Evolutionary conservation across 2,329 filamentous ascomycete genomes (phyloP).

Genomic region (Paecilomyces fulvus): DNA sequence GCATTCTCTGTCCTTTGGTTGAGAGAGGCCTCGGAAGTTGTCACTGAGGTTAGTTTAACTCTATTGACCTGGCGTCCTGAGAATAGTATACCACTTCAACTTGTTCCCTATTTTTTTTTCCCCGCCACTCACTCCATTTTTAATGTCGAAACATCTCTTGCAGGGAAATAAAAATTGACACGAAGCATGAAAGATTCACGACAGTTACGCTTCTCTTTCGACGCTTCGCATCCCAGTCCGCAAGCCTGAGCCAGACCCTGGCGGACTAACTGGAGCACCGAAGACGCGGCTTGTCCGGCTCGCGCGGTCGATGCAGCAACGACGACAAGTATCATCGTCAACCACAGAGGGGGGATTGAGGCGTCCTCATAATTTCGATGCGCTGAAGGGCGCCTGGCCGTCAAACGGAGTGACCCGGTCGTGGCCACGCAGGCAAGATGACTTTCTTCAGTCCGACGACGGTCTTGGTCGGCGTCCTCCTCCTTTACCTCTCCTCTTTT

Average conservation of each 20-base stretch:
- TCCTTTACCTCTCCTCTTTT: constrained; percentile 85
- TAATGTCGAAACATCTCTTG: neutral
- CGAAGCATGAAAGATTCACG: constrained; percentile 11
- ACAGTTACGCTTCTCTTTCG: constrained; percentile 5
- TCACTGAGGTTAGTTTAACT: neutral
- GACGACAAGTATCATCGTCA: neutral
- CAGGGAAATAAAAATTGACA: neutral
- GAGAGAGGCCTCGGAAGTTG: neutral
- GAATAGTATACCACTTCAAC: neutral
- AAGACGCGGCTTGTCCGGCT: neutral
- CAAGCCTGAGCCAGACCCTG: constrained; percentile 8
- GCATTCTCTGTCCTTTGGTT: neutral
- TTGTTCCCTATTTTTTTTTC: neutral
- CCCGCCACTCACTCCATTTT: neutral
- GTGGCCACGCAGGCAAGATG: constrained; percentile 24
- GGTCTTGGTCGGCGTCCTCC: constrained; percentile 72
- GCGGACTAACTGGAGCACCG: neutral
- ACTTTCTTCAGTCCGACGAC: constrained; percentile 59
- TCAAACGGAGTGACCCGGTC: neutral
- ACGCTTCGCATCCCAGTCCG: constrained; percentile 8
- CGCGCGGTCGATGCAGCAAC: neutral
- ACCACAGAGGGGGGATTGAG: neutral
- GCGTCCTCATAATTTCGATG: constrained; percentile 10
- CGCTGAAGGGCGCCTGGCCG: constrained; percentile 5
- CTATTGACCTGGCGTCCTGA: neutral